Evolutionary conservation across 495 filamentous ascomycete genomes (phyloP), one percentile per base, ranked within the genome.

Genomic region (Penicillium egyptiacum): DNA sequence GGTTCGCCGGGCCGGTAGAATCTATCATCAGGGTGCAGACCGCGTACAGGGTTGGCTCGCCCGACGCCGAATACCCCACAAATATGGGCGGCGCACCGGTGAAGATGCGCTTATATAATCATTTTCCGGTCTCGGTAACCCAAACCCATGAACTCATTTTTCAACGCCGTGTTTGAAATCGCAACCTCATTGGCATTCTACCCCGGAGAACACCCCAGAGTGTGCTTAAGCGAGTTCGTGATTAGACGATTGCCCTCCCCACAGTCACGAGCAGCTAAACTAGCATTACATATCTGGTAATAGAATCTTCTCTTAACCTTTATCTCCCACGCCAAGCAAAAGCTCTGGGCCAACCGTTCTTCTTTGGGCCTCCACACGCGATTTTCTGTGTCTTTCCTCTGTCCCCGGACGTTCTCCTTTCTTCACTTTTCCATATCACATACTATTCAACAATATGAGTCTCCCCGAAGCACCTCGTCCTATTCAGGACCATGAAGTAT

Each of bases 291-390:
- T 31, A 50, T 50, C 30, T 37, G 23, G 33, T 52, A 40, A 42
- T 26, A 19, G 44, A 53, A 35, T 39, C 30, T 31, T 30, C 10
- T 47, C 41, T 56, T 49, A 35, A 41, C n/a, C 33, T 61, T 53
- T 56, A 35, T 46, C 55, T 53, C 53, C n/a, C 23, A 53, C 57
- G 64, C 64, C 64, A 59, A 67, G 64, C 53, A 54, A 59, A 65
- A 64, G 61, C 40, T 51, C 55, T 67, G 64, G 64, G 55, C 55
- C 59, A 22, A 28, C 63, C 54, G 44, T 46, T 50, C 57, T 53
- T 39, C 48, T 54, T 53, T 47, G 57, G 56, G 58, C 45, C 56
- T 63, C 56, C 60, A 60, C 56, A 51, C 46, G 41, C 25, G 43
- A 46, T 26, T 37, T 58, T 39, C 31, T 25, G 28, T 22, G 19